These are phyloP conservation scores for Nicotiana noctiflora DNA, from an alignment of 257 asterid genomes.

Conservation along the genomic window DNA sequence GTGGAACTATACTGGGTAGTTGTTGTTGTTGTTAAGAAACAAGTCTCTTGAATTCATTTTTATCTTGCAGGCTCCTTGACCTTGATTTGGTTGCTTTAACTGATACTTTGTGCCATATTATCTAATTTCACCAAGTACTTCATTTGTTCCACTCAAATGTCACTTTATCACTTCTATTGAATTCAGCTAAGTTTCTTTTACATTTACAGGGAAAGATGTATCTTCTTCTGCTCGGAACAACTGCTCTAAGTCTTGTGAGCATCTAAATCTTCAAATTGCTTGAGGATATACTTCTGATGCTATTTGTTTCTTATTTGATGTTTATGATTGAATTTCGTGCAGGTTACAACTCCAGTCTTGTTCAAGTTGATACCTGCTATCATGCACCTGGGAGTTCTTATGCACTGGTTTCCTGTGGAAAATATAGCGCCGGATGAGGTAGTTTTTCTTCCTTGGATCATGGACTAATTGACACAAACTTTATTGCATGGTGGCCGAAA, in stretches of 20 bases:
- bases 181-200: constrained; percentile 5
- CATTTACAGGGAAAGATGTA: constrained; percentile 79
- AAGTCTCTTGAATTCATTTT: background rate
- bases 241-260: constrained; percentile 90
- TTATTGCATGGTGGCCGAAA: too few species aligned
- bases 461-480: too few species aligned
- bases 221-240: constrained; percentile 93
- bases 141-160: background rate
- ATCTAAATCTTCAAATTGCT: constrained; percentile 7
- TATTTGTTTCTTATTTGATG: background rate
- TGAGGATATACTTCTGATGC: background rate
- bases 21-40: too few species aligned
- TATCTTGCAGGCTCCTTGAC: background rate
- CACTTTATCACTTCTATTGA: background rate
- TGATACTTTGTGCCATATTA: background rate
- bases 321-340: constrained; percentile 14
- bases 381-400: too few species aligned
- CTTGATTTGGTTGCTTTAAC: background rate
- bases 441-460: too few species aligned
- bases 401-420: too few species aligned
- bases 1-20: too few species aligned
- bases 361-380: too few species aligned
- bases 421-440: too few species aligned
- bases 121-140: constrained; percentile 3
- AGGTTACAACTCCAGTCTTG: constrained; percentile 74